Conservation (phyloP, 2,329 filamentous ascomycete species). For the Dryadomyces quercus-mongolicae region DNA sequence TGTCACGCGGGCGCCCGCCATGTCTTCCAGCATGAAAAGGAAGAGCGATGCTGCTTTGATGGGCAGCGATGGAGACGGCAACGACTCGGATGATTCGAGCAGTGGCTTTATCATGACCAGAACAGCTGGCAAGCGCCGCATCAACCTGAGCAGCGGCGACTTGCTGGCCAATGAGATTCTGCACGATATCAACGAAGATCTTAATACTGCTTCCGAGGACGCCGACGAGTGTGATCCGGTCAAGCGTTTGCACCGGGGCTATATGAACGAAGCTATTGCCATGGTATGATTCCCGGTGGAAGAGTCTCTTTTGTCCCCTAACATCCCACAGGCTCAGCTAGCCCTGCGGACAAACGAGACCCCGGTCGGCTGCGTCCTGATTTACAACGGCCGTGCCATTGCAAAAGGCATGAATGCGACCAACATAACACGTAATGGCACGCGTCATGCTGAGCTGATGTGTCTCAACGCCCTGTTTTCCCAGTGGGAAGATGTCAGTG, state of each 20-base stretch:
- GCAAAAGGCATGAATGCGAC: constrained; percentile 94
- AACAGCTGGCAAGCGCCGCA: constrained; percentile 13
- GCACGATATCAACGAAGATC: constrained; percentile 18
- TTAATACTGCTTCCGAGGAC: constrained; percentile 9
- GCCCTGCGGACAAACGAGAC: constrained; percentile 83
- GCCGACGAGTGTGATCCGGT: constrained; percentile 19
- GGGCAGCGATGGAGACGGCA: constrained; percentile 8
- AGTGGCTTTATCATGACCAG: constrained; percentile 13
- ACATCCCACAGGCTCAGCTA: constrained; percentile 55
- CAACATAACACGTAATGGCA: constrained; percentile 81
- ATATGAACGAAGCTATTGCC: constrained; percentile 75
- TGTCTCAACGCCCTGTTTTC: constrained; percentile 53
- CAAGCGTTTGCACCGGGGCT: constrained; percentile 35
- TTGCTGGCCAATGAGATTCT: constrained; percentile 14
- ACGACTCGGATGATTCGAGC: constrained; percentile 8
- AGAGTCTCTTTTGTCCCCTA: not conserved
- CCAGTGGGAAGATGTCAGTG: constrained; percentile 22
- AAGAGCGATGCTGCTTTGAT: not conserved
- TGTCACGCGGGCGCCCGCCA: not conserved
- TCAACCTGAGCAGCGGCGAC: constrained; percentile 11
- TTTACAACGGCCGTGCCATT: constrained; percentile 67
- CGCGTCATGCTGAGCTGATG: constrained; percentile 90
- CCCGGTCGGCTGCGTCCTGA: constrained; percentile 90
- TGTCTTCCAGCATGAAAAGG: not conserved
- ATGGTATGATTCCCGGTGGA: constrained; percentile 50